Evolutionary conservation across 352 stramenopile genomes (phyloP).

Genomic region (Phytophthora europaea): DNA sequence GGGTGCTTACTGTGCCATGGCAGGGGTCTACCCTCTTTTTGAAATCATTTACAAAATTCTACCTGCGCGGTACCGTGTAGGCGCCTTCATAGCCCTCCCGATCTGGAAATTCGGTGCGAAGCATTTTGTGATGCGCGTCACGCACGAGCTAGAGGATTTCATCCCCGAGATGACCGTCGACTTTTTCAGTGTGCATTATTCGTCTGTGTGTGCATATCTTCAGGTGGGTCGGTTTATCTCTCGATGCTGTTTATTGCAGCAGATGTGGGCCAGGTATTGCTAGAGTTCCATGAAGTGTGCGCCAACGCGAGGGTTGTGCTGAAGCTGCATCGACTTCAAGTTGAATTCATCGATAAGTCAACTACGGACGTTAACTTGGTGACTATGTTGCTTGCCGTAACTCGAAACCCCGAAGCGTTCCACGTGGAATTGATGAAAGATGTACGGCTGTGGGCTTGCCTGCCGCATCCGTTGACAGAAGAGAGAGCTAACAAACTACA

Average conservation of each 20-base stretch:
- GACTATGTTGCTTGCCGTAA: not conserved
- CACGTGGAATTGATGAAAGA: not conserved
- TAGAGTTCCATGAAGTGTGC: conserved; percentile 19
- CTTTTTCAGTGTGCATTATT: conserved; percentile 30
- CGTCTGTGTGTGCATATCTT: conserved; percentile 28
- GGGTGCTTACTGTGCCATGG: not conserved
- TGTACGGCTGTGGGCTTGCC: not conserved
- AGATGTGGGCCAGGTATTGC: conserved; percentile 5
- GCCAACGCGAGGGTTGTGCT: conserved; percentile 9
- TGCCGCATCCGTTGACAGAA: not conserved
- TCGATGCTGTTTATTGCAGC: conserved; percentile 12
- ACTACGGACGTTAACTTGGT: not conserved
- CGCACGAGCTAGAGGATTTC: not conserved
- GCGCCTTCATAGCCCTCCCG: not conserved
- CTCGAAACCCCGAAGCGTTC: not conserved
- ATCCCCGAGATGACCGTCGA: conserved; percentile 21
- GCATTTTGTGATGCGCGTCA: not conserved
- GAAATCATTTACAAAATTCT: not conserved
- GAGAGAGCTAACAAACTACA: not conserved
- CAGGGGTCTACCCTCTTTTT: not conserved
- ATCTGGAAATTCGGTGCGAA: conserved; percentile 2
- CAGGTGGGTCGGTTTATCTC: conserved; percentile 5
- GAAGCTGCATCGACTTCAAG: not conserved
- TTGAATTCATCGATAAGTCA: conserved; percentile 1
- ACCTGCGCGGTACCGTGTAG: not conserved